Evolutionary conservation across 2,329 filamentous ascomycete genomes (phyloP).

Genomic region (Aspergillus candidus): DNA sequence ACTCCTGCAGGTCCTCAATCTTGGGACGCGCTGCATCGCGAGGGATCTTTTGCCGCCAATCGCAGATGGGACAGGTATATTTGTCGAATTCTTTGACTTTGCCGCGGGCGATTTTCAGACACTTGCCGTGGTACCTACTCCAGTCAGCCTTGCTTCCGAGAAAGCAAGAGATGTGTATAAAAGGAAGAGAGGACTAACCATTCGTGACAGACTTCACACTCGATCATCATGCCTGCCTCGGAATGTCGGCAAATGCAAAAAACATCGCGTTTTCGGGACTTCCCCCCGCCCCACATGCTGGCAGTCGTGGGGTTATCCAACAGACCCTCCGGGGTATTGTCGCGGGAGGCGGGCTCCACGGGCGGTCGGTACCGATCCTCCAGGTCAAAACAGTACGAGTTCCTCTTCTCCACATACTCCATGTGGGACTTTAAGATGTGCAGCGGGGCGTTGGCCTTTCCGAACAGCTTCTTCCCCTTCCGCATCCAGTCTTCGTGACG

Average conservation of each 20-base stretch:
- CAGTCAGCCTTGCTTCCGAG: conserved; percentile 20
- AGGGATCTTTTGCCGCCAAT: conserved; percentile 94
- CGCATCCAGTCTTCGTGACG: conserved; percentile 99
- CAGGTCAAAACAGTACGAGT: conserved; percentile 85
- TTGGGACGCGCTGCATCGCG: conserved; percentile 93
- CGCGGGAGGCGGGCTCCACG: conserved; percentile 84
- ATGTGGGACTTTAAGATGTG: conserved; percentile 95
- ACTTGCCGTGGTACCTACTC: conserved; percentile 89
- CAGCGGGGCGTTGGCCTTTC: conserved; percentile 92
- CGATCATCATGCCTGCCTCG: conserved; percentile 99
- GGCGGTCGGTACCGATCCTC: conserved; percentile 82
- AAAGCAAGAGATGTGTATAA: background rate
- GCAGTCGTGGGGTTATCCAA: conserved; percentile 36
- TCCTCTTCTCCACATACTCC: conserved; percentile 85
- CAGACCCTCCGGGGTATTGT: conserved; percentile 59
- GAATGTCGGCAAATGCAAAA: conserved; percentile 94
- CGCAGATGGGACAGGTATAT: conserved; percentile 96
- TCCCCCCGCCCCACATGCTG: conserved; percentile 40
- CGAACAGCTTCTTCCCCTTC: conserved; percentile 93
- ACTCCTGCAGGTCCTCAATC: conserved; percentile 76
- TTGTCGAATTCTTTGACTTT: conserved; percentile 99
- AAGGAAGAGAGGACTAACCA: conserved; percentile 57
- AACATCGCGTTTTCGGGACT: conserved; percentile 64
- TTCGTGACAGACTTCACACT: conserved; percentile 96
- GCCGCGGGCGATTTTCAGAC: conserved; percentile 91